Percentiles rank a stretch among this genome's conserved stretches.
Evolutionary conservation across 352 stramenopile species (phyloP).

Genomic region (Aphanomyces invadans): DNA sequence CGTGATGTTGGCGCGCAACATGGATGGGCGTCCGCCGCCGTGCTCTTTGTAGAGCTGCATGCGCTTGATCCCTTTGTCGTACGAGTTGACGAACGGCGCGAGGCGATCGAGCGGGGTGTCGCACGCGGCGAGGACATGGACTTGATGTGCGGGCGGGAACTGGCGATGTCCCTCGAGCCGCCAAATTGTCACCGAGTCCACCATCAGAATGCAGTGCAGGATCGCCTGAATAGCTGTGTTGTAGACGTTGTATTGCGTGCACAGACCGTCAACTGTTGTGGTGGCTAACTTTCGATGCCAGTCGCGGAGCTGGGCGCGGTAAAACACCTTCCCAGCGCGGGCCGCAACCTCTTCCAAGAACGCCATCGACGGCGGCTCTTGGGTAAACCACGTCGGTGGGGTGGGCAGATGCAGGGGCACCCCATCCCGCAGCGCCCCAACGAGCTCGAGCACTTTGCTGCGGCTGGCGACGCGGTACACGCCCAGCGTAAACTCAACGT

Average conservation of each 20-base stretch:
- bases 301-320: conserved; percentile 22
- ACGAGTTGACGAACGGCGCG: conserved; percentile 46
- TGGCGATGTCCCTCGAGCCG: conserved; percentile 28
- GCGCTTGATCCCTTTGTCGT: conserved; percentile 54
- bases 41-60: conserved; percentile 49
- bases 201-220: conserved; percentile 33
- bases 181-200: conserved; percentile 51
- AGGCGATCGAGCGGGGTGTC: conserved; percentile 53
- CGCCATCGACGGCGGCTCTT: conserved; percentile 44
- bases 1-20: conserved; percentile 33
- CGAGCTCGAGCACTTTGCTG: conserved; percentile 47
- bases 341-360: conserved; percentile 43
- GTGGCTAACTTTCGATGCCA: conserved; percentile 44
- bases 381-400: conserved; percentile 33
- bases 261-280: conserved; percentile 33
- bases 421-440: conserved; percentile 37
- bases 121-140: conserved; percentile 47
- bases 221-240: conserved; percentile 39
- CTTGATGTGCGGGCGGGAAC: conserved; percentile 13
- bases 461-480: conserved; percentile 30
- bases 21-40: background rate
- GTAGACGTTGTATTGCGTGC: conserved; percentile 50
- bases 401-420: conserved; percentile 37
- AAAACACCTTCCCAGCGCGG: background rate
- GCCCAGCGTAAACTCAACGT: conserved; percentile 21